phyloP scores from a whole-genome alignment of 2,329 filamentous ascomycete species.

The Beauveria sp. region DNA sequence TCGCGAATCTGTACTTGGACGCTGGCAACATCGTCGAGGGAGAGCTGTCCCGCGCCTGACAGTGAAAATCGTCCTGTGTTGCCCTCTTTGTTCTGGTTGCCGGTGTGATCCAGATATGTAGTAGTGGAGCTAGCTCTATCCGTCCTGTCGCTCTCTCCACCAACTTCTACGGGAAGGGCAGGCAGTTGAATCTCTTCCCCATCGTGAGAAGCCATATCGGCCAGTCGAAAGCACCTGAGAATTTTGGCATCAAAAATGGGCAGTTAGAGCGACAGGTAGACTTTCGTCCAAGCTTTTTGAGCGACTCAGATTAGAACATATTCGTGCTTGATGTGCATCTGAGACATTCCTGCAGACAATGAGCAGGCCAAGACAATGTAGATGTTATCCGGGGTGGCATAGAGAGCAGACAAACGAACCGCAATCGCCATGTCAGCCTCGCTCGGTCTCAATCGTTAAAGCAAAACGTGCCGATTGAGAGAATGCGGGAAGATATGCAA shows the following conservation, averaged over 20 bases:
- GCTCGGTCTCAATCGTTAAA: too few relatives aligned
- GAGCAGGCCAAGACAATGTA: neutral
- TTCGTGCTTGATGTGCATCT: neutral
- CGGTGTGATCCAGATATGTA: conserved; percentile 14
- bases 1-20: conserved; percentile 47
- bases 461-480: too few relatives aligned
- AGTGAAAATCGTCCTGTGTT: conserved; percentile 21
- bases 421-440: neutral
- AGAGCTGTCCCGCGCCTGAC: conserved; percentile 30
- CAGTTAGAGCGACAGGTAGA: too few relatives aligned
- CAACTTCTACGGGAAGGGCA: neutral
- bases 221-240: neutral
- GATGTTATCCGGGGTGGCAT: neutral
- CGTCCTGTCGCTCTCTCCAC: conserved; percentile 14
- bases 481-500: too few relatives aligned
- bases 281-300: neutral
- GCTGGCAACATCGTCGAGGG: conserved; percentile 45
- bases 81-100: conserved; percentile 2
- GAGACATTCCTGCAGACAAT: conserved; percentile 1
- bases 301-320: neutral
- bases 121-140: conserved; percentile 17
- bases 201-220: neutral
- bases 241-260: too few relatives aligned
- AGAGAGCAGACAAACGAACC: neutral
- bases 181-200: neutral